Conservation (phyloP, 306 rosid genomes). For the Vigna reflexopilosa region DNA sequence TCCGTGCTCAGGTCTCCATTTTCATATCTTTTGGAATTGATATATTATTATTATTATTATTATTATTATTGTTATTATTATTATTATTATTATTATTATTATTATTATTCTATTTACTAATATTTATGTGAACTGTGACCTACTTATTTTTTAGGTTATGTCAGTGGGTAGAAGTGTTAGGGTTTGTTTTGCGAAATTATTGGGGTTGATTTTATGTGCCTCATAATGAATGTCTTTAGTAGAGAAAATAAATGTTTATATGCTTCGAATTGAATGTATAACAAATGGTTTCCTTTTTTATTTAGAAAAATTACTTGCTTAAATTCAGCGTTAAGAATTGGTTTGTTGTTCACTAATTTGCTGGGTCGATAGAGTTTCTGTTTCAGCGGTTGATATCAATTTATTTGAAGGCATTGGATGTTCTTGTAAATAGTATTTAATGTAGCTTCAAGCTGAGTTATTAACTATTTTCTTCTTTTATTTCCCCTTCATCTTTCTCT, state of each 20-base stretch:
- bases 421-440: background rate
- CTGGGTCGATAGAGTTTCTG: background rate
- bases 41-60: background rate
- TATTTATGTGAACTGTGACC: background rate
- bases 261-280: too few relatives aligned
- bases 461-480: background rate
- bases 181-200: background rate
- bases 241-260: background rate
- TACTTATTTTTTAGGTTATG: background rate
- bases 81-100: background rate
- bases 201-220: background rate
- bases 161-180: background rate
- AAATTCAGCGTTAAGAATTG: too few relatives aligned
- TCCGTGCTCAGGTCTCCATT: constrained; percentile 77
- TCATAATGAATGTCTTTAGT: background rate
- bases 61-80: too few relatives aligned
- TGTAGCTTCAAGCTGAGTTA: background rate
- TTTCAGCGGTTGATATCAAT: background rate
- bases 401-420: background rate
- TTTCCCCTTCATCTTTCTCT: background rate
- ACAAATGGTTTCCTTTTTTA: too few relatives aligned
- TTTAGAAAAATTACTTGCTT: too few relatives aligned
- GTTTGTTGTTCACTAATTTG: too few relatives aligned
- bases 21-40: background rate
- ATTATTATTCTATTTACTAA: background rate